Percentiles rank a stretch among this genome's conserved stretches.
These are phyloP conservation scores for Jatropha podagrica DNA, from an alignment of 441 rosid genomes.

Conservation along the genomic window DNA sequence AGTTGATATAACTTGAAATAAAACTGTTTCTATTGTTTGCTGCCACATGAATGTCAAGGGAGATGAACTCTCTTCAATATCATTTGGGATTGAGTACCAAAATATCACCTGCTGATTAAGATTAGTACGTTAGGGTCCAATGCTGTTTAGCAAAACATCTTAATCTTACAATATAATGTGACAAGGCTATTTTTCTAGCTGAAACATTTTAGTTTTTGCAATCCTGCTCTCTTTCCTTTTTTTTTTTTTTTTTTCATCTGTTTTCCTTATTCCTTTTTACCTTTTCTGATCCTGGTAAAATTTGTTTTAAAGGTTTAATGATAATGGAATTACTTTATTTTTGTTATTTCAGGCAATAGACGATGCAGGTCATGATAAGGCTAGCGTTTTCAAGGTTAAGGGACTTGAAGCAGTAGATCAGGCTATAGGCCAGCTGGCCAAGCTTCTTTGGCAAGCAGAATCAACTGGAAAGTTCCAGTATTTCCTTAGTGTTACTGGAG, in stretches of 20 bases:
- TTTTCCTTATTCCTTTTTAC: background rate
- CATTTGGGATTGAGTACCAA: background rate
- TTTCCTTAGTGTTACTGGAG: slow-evolving; percentile 81
- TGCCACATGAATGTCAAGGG: background rate
- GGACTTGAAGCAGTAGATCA: slow-evolving; percentile 79
- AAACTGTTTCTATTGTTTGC: too few species aligned
- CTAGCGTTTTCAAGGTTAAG: slow-evolving; percentile 66
- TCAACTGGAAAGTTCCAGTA: slow-evolving; percentile 52
- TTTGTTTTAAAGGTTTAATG: slow-evolving; percentile 11
- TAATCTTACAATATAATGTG: background rate
- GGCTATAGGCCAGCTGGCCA: slow-evolving; percentile 80
- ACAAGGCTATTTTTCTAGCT: background rate
- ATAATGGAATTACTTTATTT: slow-evolving; percentile 17
- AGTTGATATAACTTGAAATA: too few species aligned
- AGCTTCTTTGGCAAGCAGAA: slow-evolving; percentile 84
- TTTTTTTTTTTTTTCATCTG: background rate
- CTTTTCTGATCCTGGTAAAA: background rate
- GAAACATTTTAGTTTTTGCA: background rate
- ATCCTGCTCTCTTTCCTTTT: too few species aligned
- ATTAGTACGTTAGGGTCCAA: background rate
- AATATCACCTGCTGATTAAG: background rate
- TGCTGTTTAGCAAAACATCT: background rate
- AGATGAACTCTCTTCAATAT: background rate
- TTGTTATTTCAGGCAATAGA: slow-evolving; percentile 70
- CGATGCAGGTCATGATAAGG: slow-evolving; percentile 97